Base-by-base conservation (phyloP, 2,329 filamentous ascomycete species). In the Furcasterigmium furcatum region DNA sequence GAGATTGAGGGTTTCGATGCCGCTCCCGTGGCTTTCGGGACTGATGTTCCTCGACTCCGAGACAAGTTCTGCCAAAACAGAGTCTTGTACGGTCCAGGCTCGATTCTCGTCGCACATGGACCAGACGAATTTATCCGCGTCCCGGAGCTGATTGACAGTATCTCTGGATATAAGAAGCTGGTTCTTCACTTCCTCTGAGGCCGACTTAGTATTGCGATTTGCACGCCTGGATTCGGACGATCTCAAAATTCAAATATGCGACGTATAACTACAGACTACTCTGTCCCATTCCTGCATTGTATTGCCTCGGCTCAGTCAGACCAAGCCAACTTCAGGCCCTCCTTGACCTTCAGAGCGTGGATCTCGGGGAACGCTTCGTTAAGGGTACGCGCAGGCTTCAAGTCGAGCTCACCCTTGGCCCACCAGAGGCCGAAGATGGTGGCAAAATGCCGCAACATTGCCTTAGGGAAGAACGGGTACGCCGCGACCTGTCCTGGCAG, bases 81-180 rank as follows among this genome's bases (percentile, higher is more conserved):
- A 41, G 61, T 66, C 14, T 52, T 71, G 18, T 70, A 69, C 45
- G 66, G 66, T 1, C 67, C 66, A 3, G 67, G 66, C 0, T 64
- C 63, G 6, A 70, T 70, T 36, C 45, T 61, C 5, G 60, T 65
- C 0, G 67, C 67, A 1, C 67, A 70, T 45, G 62, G 65, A 4
- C 59, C 60, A 8, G 59, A 65, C 46, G 66, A 70, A 53, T 58
- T 59, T 27, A 62, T 70, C 14, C 48, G 52, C 5, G 52, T 67
- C 1, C 51, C 51, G 19, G 65, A 70, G 45, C 50, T 70, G 14
- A 55, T 67, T 45, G 59, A 67, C n/a, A 62, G 64, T 22, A 60
- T 70, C n/a, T 45, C 49, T 3, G 60, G 56, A 9, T 66, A 70
- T 43, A 68, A 70, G 52, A 63, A 48, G 16, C 46, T 66, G 30